Conservation (phyloP, 2,329 filamentous ascomycete species). For the Sporothrix globosa region DNA sequence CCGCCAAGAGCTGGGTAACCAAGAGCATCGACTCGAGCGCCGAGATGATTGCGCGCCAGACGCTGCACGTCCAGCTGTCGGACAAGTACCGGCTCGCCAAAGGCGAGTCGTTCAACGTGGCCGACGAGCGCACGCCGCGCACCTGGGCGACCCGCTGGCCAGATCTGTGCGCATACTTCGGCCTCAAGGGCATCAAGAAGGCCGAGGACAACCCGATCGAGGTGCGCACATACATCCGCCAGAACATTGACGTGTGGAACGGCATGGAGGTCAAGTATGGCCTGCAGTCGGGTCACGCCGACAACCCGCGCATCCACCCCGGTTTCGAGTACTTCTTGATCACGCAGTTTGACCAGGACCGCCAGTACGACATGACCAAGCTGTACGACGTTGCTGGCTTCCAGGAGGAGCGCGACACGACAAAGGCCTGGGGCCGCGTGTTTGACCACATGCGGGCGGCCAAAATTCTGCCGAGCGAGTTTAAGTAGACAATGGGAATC, state of each 20-base stretch:
- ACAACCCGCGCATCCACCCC: conserved; percentile 44
- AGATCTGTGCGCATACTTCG: conserved; percentile 37
- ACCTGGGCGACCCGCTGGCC: conserved; percentile 40
- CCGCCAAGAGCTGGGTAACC: conserved; percentile 44
- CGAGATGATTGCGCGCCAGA: conserved; percentile 45
- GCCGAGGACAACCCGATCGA: conserved; percentile 40
- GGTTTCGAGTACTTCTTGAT: conserved; percentile 50
- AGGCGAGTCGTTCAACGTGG: conserved; percentile 39
- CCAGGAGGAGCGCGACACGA: conserved; percentile 47
- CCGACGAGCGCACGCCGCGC: conserved; percentile 35
- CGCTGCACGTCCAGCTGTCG: conserved; percentile 36
- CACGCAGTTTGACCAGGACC: conserved; percentile 50
- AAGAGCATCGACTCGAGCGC: conserved; percentile 47
- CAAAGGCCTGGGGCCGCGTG: conserved; percentile 46
- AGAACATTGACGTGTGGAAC: conserved; percentile 42
- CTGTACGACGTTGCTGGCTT: conserved; percentile 48
- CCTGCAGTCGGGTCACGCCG: conserved; percentile 46
- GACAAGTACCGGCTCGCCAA: conserved; percentile 34
- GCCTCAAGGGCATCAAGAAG: conserved; percentile 39
- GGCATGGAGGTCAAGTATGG: conserved; percentile 43
- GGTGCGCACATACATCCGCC: conserved; percentile 44
- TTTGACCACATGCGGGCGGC: conserved; percentile 46
- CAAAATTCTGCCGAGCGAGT: conserved; percentile 29
- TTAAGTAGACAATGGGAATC: neutral
- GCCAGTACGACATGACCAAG: conserved; percentile 51